Base-by-base conservation (phyloP, 768 basidiomycete genomes). In the Clitopilus hobsonii region DNA sequence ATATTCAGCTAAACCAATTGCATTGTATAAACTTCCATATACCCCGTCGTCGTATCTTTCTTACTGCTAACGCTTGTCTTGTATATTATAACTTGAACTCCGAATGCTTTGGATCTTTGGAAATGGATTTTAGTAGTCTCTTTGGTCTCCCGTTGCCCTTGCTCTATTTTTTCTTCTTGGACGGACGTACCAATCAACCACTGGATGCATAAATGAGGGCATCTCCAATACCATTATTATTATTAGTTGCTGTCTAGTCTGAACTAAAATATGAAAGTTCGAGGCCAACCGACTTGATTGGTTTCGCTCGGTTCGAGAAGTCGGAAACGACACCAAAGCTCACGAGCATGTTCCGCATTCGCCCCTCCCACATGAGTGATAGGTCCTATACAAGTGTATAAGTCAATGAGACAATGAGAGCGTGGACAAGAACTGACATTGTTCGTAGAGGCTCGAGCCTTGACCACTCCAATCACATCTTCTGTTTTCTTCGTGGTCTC, bases 231-330 rank as follows among this genome's bases (percentile, higher is more conserved):
- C 10, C 41, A 45, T 18, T 45, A 20, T 5, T 45, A 20, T 45
- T 45, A 4, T 45, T 2, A 18, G 30, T 23, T 47, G 23, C 49
- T 53, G 27, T 48, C 29, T 61, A 60, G 24, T 58, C 76, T 22
- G 89, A 85, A 68, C 89, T 90, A 65, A 95, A 97, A 68, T 95
- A 97, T 30, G 94, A 91, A 38, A 98, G 75, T 67, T 98, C 94
- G n/a, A 98, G 74, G 4, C 94, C 94, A 38, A 98, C 79, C 10
- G 89, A 86, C 67, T 85, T 87, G 58, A 98, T 93, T 8, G 94
- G 94, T 66, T 88, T 91, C 49, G 87, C 81, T 41, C 91, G 78
- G 63, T 84, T 90, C 2, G 90, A 84, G 13, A 98, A 78, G 67
- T 98, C 92, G 2, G 93, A 92, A n/a, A 94, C 81, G 14, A 97